Base-by-base conservation (phyloP, 2,329 filamentous ascomycete genomes). In the Ophiostoma australiae region DNA sequence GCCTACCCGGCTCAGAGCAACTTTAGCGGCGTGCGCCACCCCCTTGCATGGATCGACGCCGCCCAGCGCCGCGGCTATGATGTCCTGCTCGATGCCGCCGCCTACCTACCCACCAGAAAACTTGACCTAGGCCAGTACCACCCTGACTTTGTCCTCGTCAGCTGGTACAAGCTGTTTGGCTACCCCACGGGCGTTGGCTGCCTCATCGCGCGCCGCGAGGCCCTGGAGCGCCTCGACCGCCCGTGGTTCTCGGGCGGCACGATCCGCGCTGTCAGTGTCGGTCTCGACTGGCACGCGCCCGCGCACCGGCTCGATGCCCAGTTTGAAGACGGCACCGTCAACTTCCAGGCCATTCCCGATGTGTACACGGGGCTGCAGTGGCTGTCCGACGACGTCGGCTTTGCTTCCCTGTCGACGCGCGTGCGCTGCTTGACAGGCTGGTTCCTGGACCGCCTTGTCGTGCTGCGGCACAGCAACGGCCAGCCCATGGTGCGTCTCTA, bases 1-100 rank as follows among this genome's bases (percentile, higher is more conserved):
- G 81, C 81, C 3, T 84, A 81, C 74, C 82, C 82, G 3, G 82
- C 81, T 0, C 82, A 83, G 74, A 82, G 80, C 72, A 84, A 84
- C 73, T 82, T 83, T 70, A 80, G 76, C 68, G 81, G 82, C 41
- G 81, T 81, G 3, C 79, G 79, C 0, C 81, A 83, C 65, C 80
- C 81, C 17, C 76, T 83, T 0, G 74, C 75, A 0, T 82, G 80
- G 80, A 73, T 81, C 0, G 58, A 69, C 1, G 71, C 77, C 20
- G 81, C 80, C 1, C 81, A 82, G 72, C 69, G 74, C 4, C 74
- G 75, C 10, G 80, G 80, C 31, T 82, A 80, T 69, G 79, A 81
- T 70, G 81, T 82, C 2, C 75, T 81, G 8, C 76, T 82, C 3
- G 81, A 82, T 70, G 79, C 79, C 0, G 81, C 81, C 0, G 80